Percentiles rank a stretch among this genome's conserved stretches.
Conservation (phyloP, 805 yeast genomes). For the Kluyveromyces nonfermentans region DNA sequence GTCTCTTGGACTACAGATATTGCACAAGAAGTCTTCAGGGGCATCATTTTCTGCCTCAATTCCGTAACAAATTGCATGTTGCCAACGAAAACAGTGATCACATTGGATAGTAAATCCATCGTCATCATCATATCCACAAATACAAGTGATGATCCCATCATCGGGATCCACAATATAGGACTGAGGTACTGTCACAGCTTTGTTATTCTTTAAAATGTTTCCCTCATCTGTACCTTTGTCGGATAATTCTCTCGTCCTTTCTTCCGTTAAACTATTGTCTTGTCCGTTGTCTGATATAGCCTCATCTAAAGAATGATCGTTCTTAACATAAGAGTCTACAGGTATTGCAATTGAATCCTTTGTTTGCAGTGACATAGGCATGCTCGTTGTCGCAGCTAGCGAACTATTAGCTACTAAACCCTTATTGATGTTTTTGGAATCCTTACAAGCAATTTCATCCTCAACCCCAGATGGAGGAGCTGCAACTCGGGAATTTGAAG, state of each 20-base stretch:
- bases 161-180: constrained; percentile 67
- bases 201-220: constrained; percentile 8
- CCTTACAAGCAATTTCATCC: constrained; percentile 4
- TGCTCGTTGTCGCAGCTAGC: constrained; percentile 70
- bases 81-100: constrained; percentile 89
- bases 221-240: neutral
- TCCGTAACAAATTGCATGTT: constrained; percentile 86
- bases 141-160: constrained; percentile 79
- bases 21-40: constrained; percentile 77
- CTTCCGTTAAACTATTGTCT: neutral
- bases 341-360: neutral
- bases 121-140: constrained; percentile 79
- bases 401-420: constrained; percentile 79
- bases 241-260: neutral
- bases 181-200: constrained; percentile 23
- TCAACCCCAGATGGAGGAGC: constrained; percentile 30
- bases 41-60: constrained; percentile 61
- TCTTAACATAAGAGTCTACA: neutral
- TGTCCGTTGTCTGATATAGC: neutral
- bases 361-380: constrained; percentile 48
- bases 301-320: neutral
- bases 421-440: constrained; percentile 16
- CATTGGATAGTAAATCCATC: constrained; percentile 95
- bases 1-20: constrained; percentile 54
- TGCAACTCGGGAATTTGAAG: constrained; percentile 37